Percentiles rank a stretch among this genome's conserved stretches.
These are phyloP conservation scores for Phaffomyces antillensis DNA, from an alignment of 805 yeast species.

Conservation along the genomic window DNA sequence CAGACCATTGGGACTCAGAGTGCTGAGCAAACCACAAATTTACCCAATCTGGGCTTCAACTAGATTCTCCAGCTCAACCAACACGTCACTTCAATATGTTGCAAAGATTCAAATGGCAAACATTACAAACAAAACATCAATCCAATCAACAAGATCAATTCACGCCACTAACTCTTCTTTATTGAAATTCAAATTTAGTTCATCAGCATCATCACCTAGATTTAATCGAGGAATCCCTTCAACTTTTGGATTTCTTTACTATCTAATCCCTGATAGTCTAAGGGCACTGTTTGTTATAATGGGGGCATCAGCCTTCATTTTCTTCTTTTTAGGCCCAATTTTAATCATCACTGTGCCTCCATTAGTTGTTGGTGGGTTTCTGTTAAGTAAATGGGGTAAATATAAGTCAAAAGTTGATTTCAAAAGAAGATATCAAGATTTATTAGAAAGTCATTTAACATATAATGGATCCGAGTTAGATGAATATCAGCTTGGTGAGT, in stretches of 20 bases:
- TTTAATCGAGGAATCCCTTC: slow-evolving; percentile 14
- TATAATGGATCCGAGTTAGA: slow-evolving; percentile 14
- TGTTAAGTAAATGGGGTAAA: slow-evolving; percentile 6
- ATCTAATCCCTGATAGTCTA: slow-evolving; percentile 9
- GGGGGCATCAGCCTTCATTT: slow-evolving; percentile 11
- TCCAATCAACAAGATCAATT: neutral
- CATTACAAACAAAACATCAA: neutral
- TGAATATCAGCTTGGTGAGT: slow-evolving; percentile 7
- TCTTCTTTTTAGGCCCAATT: slow-evolving; percentile 17
- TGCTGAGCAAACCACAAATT: neutral
- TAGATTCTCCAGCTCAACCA: neutral
- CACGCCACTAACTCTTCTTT: neutral
- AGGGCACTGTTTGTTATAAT: slow-evolving; percentile 5
- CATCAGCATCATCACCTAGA: slow-evolving; percentile 6
- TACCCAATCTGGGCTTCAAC: neutral
- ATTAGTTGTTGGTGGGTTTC: slow-evolving; percentile 15
- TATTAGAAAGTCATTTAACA: slow-evolving; percentile 12
- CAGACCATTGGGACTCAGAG: neutral
- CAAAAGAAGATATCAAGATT: slow-evolving; percentile 9
- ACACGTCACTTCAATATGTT: neutral
- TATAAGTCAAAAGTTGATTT: slow-evolving; percentile 11
- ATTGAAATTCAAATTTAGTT: neutral
- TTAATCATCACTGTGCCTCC: slow-evolving; percentile 21
- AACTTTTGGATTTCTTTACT: slow-evolving; percentile 4
- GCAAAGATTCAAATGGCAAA: neutral